Evolutionary conservation across 202 grass and related monocot genomes (phyloP).

Genomic region (Tripidium arundinaceum): DNA sequence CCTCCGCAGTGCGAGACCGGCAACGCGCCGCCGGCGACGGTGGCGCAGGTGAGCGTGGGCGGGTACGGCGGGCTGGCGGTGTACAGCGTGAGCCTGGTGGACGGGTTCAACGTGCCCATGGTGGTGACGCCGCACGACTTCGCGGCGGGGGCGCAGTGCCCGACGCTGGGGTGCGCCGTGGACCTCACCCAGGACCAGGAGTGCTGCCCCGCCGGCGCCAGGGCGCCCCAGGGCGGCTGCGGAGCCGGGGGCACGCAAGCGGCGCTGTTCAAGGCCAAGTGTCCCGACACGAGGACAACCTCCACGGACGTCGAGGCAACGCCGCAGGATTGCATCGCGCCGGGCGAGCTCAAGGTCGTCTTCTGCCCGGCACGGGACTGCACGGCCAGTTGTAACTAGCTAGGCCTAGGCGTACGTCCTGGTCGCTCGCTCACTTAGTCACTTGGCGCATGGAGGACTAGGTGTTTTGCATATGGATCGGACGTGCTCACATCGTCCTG

Average conservation of each 20-base stretch:
- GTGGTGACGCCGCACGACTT: neutral
- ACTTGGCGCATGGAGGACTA: neutral
- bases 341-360: slow-evolving; percentile 41
- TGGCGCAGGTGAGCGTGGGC: neutral
- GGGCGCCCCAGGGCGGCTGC: neutral
- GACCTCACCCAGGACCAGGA: neutral
- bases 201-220: neutral
- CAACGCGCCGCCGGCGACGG: neutral
- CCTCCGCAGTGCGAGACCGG: neutral
- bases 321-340: slow-evolving; percentile 34
- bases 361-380: slow-evolving; percentile 33
- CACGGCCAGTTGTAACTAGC: neutral
- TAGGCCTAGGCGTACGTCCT: neutral
- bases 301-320: slow-evolving; percentile 39
- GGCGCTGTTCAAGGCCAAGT: slow-evolving; percentile 25
- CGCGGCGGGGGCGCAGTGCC: neutral
- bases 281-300: slow-evolving; percentile 42
- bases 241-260: neutral
- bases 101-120: neutral
- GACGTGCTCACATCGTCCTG: neutral
- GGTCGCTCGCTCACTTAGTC: neutral
- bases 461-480: neutral
- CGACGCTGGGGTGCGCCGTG: neutral
- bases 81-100: neutral
- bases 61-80: neutral